These are phyloP conservation scores for Phlebopus sp. DNA, from an alignment of 1,284 basidiomycete genomes.

Conservation along the genomic window DNA sequence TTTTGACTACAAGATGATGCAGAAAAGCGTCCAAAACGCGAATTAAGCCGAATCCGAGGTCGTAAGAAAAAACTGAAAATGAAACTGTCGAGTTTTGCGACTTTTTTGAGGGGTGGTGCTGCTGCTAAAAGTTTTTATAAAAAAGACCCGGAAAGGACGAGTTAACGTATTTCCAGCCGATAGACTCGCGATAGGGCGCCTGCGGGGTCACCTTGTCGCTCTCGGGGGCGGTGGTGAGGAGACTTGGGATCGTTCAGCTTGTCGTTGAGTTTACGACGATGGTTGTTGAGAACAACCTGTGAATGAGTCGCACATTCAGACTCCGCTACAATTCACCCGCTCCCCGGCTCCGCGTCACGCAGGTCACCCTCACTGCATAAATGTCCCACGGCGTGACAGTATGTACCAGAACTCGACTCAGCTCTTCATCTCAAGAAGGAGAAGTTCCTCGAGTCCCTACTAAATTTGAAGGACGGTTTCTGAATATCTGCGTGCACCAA, in stretches of 20 bases:
- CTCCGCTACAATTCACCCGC: slow-evolving; percentile 33
- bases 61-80: slow-evolving; percentile 6
- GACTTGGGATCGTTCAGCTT: slow-evolving; percentile 12
- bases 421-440: too few species aligned
- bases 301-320: slow-evolving; percentile 31
- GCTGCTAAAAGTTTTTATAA: slow-evolving; percentile 6
- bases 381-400: neutral
- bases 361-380: slow-evolving; percentile 6
- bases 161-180: slow-evolving; percentile 3
- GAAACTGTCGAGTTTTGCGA: slow-evolving; percentile 15
- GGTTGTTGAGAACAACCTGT: slow-evolving; percentile 38
- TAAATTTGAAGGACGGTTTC: too few species aligned
- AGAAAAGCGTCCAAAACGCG: slow-evolving; percentile 14
- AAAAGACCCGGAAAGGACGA: slow-evolving; percentile 20
- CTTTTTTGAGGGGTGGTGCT: slow-evolving; percentile 18
- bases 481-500: too few species aligned
- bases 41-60: slow-evolving; percentile 26
- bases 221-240: slow-evolving; percentile 11
- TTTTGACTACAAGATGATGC: slow-evolving; percentile 4
- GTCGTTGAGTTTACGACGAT: slow-evolving; percentile 25
- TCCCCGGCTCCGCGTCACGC: slow-evolving; percentile 23
- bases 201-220: slow-evolving; percentile 1
- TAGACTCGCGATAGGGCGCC: neutral
- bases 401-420: neutral
- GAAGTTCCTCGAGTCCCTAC: too few species aligned